Percentiles rank a stretch among this genome's conserved stretches.
These are phyloP conservation scores for Pelargonium cotyledonis DNA, from an alignment of 441 rosid genomes.

Conservation along the genomic window DNA sequence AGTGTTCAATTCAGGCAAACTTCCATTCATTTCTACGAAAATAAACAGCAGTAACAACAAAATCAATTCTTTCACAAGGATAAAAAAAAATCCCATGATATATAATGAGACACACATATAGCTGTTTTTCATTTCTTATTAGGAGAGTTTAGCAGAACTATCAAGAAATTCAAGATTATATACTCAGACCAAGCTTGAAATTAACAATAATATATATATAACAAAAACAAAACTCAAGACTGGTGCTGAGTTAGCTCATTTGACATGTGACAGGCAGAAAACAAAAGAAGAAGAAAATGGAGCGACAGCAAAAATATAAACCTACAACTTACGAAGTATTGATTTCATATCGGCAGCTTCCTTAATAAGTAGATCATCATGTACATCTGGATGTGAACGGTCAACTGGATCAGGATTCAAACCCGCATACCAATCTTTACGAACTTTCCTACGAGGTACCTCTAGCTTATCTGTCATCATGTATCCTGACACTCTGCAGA, in stretches of 20 bases:
- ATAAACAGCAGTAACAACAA: constrained; percentile 24
- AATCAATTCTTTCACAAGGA: constrained; percentile 15
- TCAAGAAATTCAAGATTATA: neutral
- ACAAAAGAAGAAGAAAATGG: constrained; percentile 9
- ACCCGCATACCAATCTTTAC: constrained; percentile 87
- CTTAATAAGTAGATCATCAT: constrained; percentile 53
- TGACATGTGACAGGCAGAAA: constrained; percentile 11
- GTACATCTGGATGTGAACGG: constrained; percentile 89
- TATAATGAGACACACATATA: neutral
- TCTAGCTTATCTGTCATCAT: constrained; percentile 88
- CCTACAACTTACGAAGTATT: constrained; percentile 43
- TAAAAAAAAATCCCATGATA: neutral
- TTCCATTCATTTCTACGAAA: constrained; percentile 46
- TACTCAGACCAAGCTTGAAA: neutral
- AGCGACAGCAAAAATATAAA: neutral
- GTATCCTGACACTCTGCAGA: constrained; percentile 83
- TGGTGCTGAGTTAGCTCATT: constrained; percentile 13
- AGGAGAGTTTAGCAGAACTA: neutral
- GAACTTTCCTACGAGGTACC: constrained; percentile 84
- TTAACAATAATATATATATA: neutral
- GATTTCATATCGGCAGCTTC: constrained; percentile 52
- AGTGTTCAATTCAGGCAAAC: constrained; percentile 37
- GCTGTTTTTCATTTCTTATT: neutral
- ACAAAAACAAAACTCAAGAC: neutral
- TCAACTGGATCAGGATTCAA: constrained; percentile 83